Evolutionary conservation across 805 yeast genomes (phyloP), one percentile per base, ranked within the genome.

Genomic region (Candida boleticola): DNA sequence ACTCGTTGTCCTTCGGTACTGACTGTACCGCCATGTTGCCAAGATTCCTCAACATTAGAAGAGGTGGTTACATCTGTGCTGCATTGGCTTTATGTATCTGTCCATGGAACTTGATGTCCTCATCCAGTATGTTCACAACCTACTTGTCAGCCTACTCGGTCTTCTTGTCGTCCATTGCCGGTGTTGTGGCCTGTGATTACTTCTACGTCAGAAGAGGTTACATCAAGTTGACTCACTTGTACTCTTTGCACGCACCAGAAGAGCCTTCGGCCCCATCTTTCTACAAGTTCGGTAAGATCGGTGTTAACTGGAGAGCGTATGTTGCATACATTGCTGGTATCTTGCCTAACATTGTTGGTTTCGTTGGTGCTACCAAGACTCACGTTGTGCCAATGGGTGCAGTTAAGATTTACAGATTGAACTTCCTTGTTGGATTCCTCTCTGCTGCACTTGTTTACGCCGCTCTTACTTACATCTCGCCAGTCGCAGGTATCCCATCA

Each of bases 271-370:
- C 43, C 13, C 48, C 45, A 20, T 65, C 73, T 5, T 61, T 66
- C 42, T 89, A 89, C 66, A 75, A 74, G 64, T 88, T 77, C 64
- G 74, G 76, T 53, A 63, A 54, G 23, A 63, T 68, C 37, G 96
- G 96, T 30, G 52, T 79, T 61, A 87, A 88, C 58, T 86, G 95
- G 93, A 74, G 95, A 60, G 96, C 92, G 1, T 81, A 78, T 50
- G 79, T 73, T 25, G 93, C 96, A 1, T 89, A 89, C 59, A 60
- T 89, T 49, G 73, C 82, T 50, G 96, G 96, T 42, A 82, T 89
- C 45, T 68, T 80, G 27, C 93, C 95, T 36, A 89, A 88, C 54
- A 82, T 89, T 55, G 85, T 85, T 17, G 97, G 97, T 1, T 89
- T 89, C 53, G 92, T 83, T 5, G 89, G 95, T 48, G 89, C 89